Evolutionary conservation across 352 stramenopile species (phyloP).

Genomic region (Phytophthora capsici): DNA sequence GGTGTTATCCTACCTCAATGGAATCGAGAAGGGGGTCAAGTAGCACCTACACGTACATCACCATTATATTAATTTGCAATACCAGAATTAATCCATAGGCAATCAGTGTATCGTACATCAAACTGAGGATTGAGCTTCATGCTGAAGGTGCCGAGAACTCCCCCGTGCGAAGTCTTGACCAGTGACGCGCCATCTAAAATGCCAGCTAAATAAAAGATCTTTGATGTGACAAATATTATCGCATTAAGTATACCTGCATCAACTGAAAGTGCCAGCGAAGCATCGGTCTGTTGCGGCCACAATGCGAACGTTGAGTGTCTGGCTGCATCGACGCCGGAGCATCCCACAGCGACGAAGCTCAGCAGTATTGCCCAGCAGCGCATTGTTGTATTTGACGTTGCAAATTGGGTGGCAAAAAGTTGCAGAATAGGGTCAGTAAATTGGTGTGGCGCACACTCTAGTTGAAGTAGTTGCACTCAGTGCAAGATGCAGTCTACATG

Average conservation of each 20-base stretch:
- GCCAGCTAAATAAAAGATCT: conserved; percentile 1
- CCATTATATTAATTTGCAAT: conserved; percentile 5
- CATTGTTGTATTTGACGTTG: conserved; percentile 12
- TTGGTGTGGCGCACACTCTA: neutral
- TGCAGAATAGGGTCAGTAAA: neutral
- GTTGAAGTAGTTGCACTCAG: neutral
- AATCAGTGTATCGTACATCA: conserved; percentile 14
- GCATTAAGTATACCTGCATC: conserved; percentile 22
- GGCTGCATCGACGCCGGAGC: conserved; percentile 10
- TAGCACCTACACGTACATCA: conserved; percentile 16
- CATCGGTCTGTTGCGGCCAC: conserved; percentile 39
- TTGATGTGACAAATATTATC: too few relatives aligned
- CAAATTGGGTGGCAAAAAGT: neutral
- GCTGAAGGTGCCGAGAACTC: conserved; percentile 38
- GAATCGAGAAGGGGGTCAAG: conserved; percentile 44
- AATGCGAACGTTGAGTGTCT: conserved; percentile 27
- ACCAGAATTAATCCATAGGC: neutral
- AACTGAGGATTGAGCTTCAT: conserved; percentile 14
- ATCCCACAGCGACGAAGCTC: neutral
- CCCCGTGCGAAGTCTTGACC: conserved; percentile 28
- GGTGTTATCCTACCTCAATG: conserved; percentile 38
- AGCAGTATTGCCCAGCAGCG: conserved; percentile 14
- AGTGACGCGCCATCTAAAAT: conserved; percentile 27
- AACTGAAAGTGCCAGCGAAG: conserved; percentile 27
- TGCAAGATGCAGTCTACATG: neutral